These are phyloP conservation scores for Pythium coloratum DNA, from an alignment of 352 stramenopile species.

Conservation along the genomic window DNA sequence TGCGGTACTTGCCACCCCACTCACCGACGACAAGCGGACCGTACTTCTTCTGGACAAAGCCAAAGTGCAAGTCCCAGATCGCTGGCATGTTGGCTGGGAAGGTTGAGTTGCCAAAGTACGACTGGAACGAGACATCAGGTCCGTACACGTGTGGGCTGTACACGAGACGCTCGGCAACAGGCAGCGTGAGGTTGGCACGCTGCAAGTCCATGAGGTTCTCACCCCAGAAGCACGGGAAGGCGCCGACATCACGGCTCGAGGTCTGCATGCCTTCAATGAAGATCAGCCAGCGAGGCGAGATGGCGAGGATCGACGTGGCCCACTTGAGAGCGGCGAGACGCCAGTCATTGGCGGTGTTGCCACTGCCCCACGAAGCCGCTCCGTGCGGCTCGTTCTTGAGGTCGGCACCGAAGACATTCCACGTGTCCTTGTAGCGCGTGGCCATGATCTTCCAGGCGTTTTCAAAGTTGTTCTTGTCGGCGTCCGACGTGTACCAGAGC, in stretches of 20 bases:
- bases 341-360: constrained; percentile 45
- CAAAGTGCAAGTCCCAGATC: constrained; percentile 63
- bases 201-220: constrained; percentile 43
- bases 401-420: constrained; percentile 56
- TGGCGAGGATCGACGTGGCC: constrained; percentile 25
- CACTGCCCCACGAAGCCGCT: constrained; percentile 43
- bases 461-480: constrained; percentile 22
- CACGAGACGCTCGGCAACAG: constrained; percentile 43
- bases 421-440: constrained; percentile 32
- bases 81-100: constrained; percentile 47
- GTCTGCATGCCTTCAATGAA: constrained; percentile 55
- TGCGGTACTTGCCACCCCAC: constrained; percentile 50
- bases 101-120: constrained; percentile 40
- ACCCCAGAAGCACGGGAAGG: constrained; percentile 49
- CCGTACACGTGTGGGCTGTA: constrained; percentile 53
- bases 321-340: constrained; percentile 37
- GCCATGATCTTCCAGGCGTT: constrained; percentile 42
- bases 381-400: constrained; percentile 65
- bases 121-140: constrained; percentile 38
- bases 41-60: constrained; percentile 31
- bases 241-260: constrained; percentile 25
- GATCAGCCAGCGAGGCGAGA: constrained; percentile 49
- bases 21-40: constrained; percentile 55
- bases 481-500: constrained; percentile 45
- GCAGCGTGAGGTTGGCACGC: constrained; percentile 26